A percentile compares a stretch with the other conserved stretches of the same genome.
phyloP scores from a whole-genome alignment of 768 basidiomycete species.

The Mycena belliarum region DNA sequence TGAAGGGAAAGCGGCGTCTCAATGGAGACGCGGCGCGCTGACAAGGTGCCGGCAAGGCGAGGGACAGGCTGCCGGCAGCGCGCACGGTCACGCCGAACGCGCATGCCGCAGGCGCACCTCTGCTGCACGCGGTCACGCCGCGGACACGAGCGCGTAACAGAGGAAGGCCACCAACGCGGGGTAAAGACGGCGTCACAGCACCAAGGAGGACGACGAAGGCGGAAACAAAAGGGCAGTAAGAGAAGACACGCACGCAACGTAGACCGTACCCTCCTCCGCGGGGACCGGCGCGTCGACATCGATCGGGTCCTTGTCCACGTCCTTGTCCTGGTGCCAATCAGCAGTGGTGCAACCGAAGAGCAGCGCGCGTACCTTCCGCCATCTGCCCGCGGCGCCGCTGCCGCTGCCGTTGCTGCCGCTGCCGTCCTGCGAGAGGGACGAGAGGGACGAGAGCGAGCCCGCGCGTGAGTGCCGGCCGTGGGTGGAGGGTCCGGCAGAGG shows the following conservation, averaged over 20 bases:
- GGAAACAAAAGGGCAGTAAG: neutral
- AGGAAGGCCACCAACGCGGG: too few relatives aligned
- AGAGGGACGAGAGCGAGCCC: neutral
- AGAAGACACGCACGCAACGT: slow-evolving; percentile 77
- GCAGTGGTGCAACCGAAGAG: too few relatives aligned
- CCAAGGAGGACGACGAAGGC: neutral
- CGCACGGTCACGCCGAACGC: too few relatives aligned
- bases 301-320: slow-evolving; percentile 15
- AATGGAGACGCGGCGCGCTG: too few relatives aligned
- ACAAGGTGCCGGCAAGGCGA: neutral
- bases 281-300: slow-evolving; percentile 17
- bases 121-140: too few relatives aligned
- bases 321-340: slow-evolving; percentile 25
- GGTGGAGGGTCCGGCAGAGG: neutral
- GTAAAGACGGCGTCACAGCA: too few relatives aligned
- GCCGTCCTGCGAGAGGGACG: neutral
- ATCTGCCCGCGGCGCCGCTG: too few relatives aligned
- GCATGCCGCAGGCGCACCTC: too few relatives aligned
- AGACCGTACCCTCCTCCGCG: slow-evolving; percentile 50
- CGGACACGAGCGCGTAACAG: too few relatives aligned
- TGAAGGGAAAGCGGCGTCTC: too few relatives aligned
- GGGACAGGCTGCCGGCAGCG: too few relatives aligned
- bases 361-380: neutral
- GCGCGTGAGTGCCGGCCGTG: neutral
- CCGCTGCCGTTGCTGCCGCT: neutral